Base-by-base conservation (phyloP, 2,329 filamentous ascomycete genomes). In the Endothia cerciana region DNA sequence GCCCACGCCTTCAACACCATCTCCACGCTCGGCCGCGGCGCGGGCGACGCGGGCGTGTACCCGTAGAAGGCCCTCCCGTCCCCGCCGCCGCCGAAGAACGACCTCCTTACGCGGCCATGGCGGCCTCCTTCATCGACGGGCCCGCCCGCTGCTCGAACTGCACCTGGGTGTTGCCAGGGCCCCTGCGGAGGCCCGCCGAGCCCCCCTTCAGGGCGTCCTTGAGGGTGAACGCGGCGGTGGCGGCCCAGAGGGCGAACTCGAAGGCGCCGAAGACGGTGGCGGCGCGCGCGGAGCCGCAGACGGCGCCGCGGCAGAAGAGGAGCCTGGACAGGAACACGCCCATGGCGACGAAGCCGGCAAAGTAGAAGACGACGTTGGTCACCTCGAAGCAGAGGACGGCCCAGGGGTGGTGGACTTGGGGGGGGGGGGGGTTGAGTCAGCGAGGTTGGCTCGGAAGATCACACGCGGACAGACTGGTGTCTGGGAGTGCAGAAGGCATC, bases 311-410 rank as follows among this genome's bases (percentile, higher is more conserved):
- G 76, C 87, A 89, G 77, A 86, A 86, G 64, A 83, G 75, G 60
- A 89, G 77, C 62, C 78, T 77, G 73, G 80, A 78, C 69, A 89
- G 81, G 76, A 87, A 88, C 68, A 84, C 80, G 53, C 84, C 79
- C 25, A 88, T 80, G 11, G 84, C 84, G 70, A 87, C 80, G 76
- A 88, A 88, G 64, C 85, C 86, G 25, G 81, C 78, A 73, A 89
- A 85, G 77, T 86, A 87, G 73, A 88, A 83, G 64, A 87, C 69
- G 4, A 81, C 77, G 73, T 87, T 88, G 70, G 79, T 63, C 41
- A 77, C 71, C 70, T 88, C 86, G 67, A 87, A 69, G 33, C 75
- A 78, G 41, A 88, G 73, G 51, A 80, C 77, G 13, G 77, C 79
- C 69, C 81, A 83, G 38, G 84, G 81, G 72, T 85, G 80, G 41